Conservation (phyloP, 1,284 basidiomycete genomes). For the Sporisorium sorghi region DNA sequence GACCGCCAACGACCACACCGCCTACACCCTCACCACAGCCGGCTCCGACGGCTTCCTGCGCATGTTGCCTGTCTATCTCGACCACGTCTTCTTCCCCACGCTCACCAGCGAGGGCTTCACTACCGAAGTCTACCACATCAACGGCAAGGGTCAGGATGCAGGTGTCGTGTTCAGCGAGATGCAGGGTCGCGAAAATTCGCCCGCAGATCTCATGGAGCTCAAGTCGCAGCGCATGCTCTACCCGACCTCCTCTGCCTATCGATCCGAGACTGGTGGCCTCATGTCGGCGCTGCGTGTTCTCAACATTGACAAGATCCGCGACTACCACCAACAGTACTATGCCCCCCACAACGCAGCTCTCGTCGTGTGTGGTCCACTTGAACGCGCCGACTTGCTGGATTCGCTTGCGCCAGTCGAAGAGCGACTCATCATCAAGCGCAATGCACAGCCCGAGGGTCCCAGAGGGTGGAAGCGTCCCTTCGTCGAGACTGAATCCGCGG, state of each 20-base stretch:
- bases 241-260: slow-evolving; percentile 84
- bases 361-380: slow-evolving; percentile 83
- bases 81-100: slow-evolving; percentile 97
- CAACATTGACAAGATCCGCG: slow-evolving; percentile 84
- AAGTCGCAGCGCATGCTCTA: slow-evolving; percentile 76
- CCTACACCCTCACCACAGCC: slow-evolving; percentile 97
- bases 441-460: slow-evolving; percentile 76
- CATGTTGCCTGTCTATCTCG: slow-evolving; percentile 92
- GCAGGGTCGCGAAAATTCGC: slow-evolving; percentile 96
- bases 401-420: slow-evolving; percentile 73
- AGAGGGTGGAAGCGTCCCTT: slow-evolving; percentile 93
- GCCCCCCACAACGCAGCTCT: slow-evolving; percentile 92
- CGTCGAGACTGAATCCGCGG: slow-evolving; percentile 83
- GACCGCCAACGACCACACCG: slow-evolving; percentile 74
- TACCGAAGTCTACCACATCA: slow-evolving; percentile 86
- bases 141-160: slow-evolving; percentile 87
- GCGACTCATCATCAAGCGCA: slow-evolving; percentile 52
- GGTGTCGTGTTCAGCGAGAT: slow-evolving; percentile 89
- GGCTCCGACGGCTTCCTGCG: slow-evolving; percentile 95
- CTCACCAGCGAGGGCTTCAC: slow-evolving; percentile 89
- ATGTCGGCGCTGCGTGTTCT: slow-evolving; percentile 90
- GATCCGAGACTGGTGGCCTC: slow-evolving; percentile 95
- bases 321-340: slow-evolving; percentile 92
- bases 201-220: slow-evolving; percentile 88
- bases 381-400: slow-evolving; percentile 73